Percentiles rank a stretch among this genome's conserved stretches.
Evolutionary conservation across 2,329 filamentous ascomycete species (phyloP).

Genomic region (Trichoderma cornu-damae): DNA sequence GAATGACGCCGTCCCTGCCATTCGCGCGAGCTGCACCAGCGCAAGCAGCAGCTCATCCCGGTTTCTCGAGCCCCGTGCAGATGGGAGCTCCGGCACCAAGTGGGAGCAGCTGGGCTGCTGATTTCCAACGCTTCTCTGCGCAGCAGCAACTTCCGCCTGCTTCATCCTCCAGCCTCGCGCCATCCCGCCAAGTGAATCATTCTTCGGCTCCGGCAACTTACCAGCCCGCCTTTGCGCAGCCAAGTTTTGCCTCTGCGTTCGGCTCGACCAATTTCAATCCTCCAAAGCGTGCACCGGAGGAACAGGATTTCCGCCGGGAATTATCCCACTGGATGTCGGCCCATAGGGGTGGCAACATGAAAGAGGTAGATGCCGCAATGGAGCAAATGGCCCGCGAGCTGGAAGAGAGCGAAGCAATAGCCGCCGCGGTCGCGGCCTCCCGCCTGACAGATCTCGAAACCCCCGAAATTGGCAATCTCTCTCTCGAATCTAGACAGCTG

Average conservation of each 20-base stretch:
- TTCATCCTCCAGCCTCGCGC: constrained; percentile 21
- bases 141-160: constrained; percentile 28
- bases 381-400: constrained; percentile 40
- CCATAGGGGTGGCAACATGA: constrained; percentile 33
- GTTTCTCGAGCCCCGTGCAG: constrained; percentile 24
- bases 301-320: constrained; percentile 37
- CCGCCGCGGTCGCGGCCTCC: constrained; percentile 22
- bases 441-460: constrained; percentile 30
- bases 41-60: constrained; percentile 22
- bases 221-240: constrained; percentile 30
- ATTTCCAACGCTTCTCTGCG: constrained; percentile 33
- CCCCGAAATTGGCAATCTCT: constrained; percentile 32
- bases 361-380: constrained; percentile 40
- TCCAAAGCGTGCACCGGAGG: constrained; percentile 26
- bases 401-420: constrained; percentile 33
- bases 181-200: constrained; percentile 26
- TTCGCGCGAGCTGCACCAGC: constrained; percentile 23
- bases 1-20: constrained; percentile 32
- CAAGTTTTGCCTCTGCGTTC: constrained; percentile 25
- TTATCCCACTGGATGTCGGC: constrained; percentile 40
- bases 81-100: constrained; percentile 24
- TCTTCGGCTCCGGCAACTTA: constrained; percentile 26
- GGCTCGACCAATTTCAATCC: constrained; percentile 24
- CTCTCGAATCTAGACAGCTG: constrained; percentile 22
- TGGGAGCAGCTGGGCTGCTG: constrained; percentile 34